Evolutionary conservation across 139 green algal genomes (phyloP).

Genomic region (Deuterostichococcus epilithicus): DNA sequence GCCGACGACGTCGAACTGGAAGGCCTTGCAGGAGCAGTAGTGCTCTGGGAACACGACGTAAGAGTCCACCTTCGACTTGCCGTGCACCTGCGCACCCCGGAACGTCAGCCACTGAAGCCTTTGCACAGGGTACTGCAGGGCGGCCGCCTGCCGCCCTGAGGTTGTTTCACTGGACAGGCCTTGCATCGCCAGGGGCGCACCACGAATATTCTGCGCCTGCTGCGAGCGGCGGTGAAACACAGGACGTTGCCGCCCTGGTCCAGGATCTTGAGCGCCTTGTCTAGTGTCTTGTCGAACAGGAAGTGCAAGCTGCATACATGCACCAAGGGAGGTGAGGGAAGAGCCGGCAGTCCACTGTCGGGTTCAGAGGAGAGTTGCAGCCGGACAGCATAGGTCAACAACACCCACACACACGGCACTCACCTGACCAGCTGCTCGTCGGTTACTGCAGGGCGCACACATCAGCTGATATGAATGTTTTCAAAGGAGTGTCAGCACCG

Average conservation of each 20-base stretch:
- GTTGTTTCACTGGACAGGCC: not conserved
- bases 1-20: slow-evolving; percentile 72
- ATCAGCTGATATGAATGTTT: too few relatives aligned
- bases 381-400: too few relatives aligned
- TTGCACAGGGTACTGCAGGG: not conserved
- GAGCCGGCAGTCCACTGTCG: too few relatives aligned
- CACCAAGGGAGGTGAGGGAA: not conserved
- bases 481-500: too few relatives aligned
- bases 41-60: slow-evolving; percentile 70
- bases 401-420: too few relatives aligned
- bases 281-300: slow-evolving; percentile 67
- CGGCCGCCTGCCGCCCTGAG: not conserved
- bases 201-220: slow-evolving; percentile 55
- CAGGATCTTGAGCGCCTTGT: slow-evolving; percentile 67
- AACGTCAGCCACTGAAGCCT: not conserved
- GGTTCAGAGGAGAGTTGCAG: too few relatives aligned
- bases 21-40: slow-evolving; percentile 85
- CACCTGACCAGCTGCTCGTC: not conserved
- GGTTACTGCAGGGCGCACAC: not conserved
- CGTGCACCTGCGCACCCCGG: slow-evolving; percentile 38
- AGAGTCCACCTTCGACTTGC: slow-evolving; percentile 35
- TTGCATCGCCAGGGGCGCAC: slow-evolving; percentile 17
- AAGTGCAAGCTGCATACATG: slow-evolving; percentile 52
- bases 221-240: slow-evolving; percentile 50
- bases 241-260: slow-evolving; percentile 53